Base-by-base conservation (phyloP, 2,329 filamentous ascomycete genomes). In the Aureobasidium namibiae region DNA sequence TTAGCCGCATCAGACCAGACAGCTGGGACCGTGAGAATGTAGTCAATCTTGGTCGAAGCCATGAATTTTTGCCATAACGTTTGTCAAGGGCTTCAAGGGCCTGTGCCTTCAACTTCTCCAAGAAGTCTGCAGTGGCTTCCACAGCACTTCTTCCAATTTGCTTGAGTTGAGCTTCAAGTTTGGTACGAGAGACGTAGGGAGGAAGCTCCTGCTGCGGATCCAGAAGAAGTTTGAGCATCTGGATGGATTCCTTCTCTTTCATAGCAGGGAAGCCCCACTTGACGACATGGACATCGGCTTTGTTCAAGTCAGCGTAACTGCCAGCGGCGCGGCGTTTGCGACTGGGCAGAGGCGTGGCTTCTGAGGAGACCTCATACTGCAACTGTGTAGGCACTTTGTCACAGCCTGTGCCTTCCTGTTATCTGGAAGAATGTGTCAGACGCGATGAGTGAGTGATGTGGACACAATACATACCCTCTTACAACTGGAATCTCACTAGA, bases 1-100 rank as follows among this genome's bases (percentile, higher is more conserved):
- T 92, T 92, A n/a, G 89, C 89, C 0, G 87, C 83, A 69, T 94
- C 89, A 24, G 85, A 89, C 89, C 89, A 94, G 8, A 92, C 88
- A 8, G 89, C 89, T 8, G 89, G 89, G 54, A 88, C 39, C 1
- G 39, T 42, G 6, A 42, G 21, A 24, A 42, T 6, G 21, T 11
- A 42, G 1, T 42, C 39, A 4, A 42, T 24, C 21, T 14, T 24
- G 9, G 39, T 24, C 1, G 10, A 0, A 6, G 24, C 14, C 72
- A 82, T 86, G 63, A 82, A 9, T 24, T 46, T 24, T 46, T 23
- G 65, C 89, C 89, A 68, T 91, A 92, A 48, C 88, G 78, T 61
- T 85, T n/a, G n/a, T n/a, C n/a, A n/a, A n/a, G n/a, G n/a, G n/a
- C n/a, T n/a, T n/a, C n/a, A n/a, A n/a, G n/a, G n/a, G n/a, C 36